phyloP scores from a whole-genome alignment of 495 filamentous ascomycete genomes.

The Hypoxylon lenormandii region DNA sequence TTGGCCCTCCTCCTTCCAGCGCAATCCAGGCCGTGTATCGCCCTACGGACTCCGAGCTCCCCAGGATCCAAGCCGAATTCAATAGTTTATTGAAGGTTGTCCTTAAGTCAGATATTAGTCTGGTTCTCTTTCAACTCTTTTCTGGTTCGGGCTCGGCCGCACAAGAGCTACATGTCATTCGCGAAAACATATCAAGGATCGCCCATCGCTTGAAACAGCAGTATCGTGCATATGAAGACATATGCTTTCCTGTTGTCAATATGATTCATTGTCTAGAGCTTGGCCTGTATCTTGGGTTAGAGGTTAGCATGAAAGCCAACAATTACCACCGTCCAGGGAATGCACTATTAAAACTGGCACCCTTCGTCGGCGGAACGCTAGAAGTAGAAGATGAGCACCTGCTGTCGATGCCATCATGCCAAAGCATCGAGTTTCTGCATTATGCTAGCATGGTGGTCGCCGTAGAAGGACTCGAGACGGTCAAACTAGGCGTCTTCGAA shows the following conservation, averaged over 20 bases:
- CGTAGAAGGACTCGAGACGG: constrained; percentile 56
- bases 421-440: constrained; percentile 62
- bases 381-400: constrained; percentile 28
- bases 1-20: constrained; percentile 71
- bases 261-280: constrained; percentile 84
- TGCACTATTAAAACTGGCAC: constrained; percentile 65
- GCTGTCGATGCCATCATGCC: constrained; percentile 50
- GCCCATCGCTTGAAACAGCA: constrained; percentile 71
- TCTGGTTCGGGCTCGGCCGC: constrained; percentile 43
- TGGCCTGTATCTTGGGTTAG: constrained; percentile 72
- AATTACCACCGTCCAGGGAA: constrained; percentile 47
- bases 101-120: constrained; percentile 66
- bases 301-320: constrained; percentile 47
- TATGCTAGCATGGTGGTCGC: constrained; percentile 55
- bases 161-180: constrained; percentile 68
- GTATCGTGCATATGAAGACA: constrained; percentile 83
- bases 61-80: constrained; percentile 83
- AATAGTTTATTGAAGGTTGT: constrained; percentile 76
- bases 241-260: constrained; percentile 79
- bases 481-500: constrained; percentile 59
- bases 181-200: constrained; percentile 77
- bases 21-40: constrained; percentile 71
- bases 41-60: constrained; percentile 73
- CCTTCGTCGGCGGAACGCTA: constrained; percentile 70
- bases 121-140: constrained; percentile 48